A percentile compares a stretch with the other conserved stretches of the same genome.
Conservation (phyloP, 441 rosid species). For the Erodium texanum region DNA sequence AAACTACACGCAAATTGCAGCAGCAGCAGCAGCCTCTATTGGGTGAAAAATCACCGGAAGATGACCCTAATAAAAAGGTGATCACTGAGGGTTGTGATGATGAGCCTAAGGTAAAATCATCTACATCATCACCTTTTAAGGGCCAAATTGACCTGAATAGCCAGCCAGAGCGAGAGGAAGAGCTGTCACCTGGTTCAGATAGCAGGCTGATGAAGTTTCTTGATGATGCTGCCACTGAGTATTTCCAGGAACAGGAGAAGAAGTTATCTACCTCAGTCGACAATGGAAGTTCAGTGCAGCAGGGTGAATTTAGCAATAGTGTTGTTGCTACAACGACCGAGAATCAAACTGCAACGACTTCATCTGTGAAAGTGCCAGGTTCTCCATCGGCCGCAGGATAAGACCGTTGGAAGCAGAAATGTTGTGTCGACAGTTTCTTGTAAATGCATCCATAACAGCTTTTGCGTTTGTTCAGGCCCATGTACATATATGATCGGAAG, state of each 20-base stretch:
- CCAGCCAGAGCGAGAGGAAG: not conserved
- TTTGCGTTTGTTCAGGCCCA: too few species aligned
- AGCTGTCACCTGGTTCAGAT: constrained; percentile 1
- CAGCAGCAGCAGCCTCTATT: constrained; percentile 10
- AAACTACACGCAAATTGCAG: constrained; percentile 33
- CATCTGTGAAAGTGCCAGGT: not conserved
- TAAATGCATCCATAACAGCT: too few species aligned
- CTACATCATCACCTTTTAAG: not conserved
- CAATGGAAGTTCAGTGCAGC: not conserved
- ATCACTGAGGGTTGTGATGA: not conserved
- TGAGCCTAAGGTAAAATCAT: not conserved
- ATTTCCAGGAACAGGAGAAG: not conserved
- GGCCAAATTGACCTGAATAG: not conserved
- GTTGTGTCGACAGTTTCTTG: too few species aligned
- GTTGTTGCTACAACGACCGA: not conserved
- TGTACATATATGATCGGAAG: too few species aligned
- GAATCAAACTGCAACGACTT: not conserved
- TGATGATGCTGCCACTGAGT: not conserved
- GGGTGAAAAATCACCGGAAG: constrained; percentile 37
- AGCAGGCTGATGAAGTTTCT: not conserved
- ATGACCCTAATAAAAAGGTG: constrained; percentile 21
- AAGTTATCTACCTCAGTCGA: not conserved
- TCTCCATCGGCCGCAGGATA: not conserved
- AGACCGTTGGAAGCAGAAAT: too few species aligned
- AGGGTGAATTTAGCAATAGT: not conserved